Evolutionary conservation across 192 early-diverging fungal genomes (phyloP).

Genomic region (Phlyctochytrium planicorne): DNA sequence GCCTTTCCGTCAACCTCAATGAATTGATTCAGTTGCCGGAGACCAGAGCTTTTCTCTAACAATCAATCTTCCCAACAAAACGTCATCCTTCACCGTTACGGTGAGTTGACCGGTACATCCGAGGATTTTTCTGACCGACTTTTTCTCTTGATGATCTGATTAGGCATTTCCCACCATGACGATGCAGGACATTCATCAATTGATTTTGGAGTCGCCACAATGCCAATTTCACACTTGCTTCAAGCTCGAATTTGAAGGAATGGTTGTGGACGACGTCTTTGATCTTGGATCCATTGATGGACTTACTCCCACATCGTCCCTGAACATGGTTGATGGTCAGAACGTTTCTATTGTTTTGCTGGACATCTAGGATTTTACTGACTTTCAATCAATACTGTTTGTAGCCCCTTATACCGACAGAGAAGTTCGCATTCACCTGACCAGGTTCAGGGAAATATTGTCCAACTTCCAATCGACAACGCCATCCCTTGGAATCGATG

Average conservation of each 20-base stretch:
- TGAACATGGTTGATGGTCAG: slow-evolving; percentile 70
- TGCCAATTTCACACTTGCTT: slow-evolving; percentile 90
- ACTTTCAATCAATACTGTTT: slow-evolving; percentile 1
- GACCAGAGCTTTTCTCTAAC: slow-evolving; percentile 10
- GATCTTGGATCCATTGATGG: slow-evolving; percentile 61
- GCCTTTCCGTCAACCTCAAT: no score
- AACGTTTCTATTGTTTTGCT: slow-evolving; percentile 5
- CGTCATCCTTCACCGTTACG: slow-evolving; percentile 7
- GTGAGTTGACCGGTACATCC: slow-evolving; percentile 9
- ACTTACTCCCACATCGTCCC: slow-evolving; percentile 15
- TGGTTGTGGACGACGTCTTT: slow-evolving; percentile 61
- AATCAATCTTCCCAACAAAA: slow-evolving; percentile 6
- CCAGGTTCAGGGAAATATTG: slow-evolving; percentile 82
- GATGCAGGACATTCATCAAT: slow-evolving; percentile 85
- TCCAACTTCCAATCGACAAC: slow-evolving; percentile 67
- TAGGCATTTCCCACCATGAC: slow-evolving; percentile 42
- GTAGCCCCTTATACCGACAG: slow-evolving; percentile 87
- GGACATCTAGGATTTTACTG: neutral
- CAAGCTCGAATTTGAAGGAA: slow-evolving; percentile 69
- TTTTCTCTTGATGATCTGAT: neutral
- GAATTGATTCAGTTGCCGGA: neutral
- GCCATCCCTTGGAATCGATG: slow-evolving; percentile 66
- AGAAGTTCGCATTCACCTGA: slow-evolving; percentile 88
- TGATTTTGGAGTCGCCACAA: slow-evolving; percentile 81
- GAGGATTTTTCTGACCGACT: neutral